phyloP scores from a whole-genome alignment of 2,329 filamentous ascomycete species.

The Cryphonectria carpinicola region DNA sequence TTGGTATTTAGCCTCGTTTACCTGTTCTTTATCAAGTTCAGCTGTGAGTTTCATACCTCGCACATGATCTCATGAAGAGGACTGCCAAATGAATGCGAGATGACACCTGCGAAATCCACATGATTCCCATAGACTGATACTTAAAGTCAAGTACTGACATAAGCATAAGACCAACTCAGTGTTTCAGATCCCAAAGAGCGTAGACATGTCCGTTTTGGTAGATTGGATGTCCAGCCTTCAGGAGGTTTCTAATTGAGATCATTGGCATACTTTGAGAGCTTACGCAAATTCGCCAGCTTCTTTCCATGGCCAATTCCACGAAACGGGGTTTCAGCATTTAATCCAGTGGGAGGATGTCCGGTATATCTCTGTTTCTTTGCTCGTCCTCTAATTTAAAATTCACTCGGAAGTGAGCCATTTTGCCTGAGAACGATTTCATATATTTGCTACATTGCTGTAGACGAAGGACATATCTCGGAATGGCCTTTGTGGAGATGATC shows the following conservation, averaged over 20 bases:
- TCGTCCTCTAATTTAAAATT: background rate
- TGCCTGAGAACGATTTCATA: background rate
- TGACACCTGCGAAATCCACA: background rate
- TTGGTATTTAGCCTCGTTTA: background rate
- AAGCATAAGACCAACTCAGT: background rate
- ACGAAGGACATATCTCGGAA: background rate
- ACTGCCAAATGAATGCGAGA: constrained; percentile 27
- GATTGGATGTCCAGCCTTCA: no score
- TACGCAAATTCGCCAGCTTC: background rate
- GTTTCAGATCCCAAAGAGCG: background rate
- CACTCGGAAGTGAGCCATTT: background rate
- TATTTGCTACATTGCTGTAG: background rate
- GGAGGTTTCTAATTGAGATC: background rate
- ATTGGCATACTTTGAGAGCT: background rate
- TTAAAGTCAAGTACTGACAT: no score
- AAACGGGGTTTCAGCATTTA: background rate
- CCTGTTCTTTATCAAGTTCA: background rate
- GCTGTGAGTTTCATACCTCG: constrained; percentile 32
- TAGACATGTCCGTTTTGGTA: background rate
- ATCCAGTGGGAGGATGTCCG: background rate
- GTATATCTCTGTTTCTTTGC: background rate
- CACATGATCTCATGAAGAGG: constrained; percentile 48
- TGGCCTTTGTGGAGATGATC: background rate
- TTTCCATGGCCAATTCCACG: background rate
- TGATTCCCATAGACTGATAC: no score